These are phyloP conservation scores for Phascolomyces articulosus DNA, from an alignment of 371 early-diverging fungal genomes.

Conservation along the genomic window DNA sequence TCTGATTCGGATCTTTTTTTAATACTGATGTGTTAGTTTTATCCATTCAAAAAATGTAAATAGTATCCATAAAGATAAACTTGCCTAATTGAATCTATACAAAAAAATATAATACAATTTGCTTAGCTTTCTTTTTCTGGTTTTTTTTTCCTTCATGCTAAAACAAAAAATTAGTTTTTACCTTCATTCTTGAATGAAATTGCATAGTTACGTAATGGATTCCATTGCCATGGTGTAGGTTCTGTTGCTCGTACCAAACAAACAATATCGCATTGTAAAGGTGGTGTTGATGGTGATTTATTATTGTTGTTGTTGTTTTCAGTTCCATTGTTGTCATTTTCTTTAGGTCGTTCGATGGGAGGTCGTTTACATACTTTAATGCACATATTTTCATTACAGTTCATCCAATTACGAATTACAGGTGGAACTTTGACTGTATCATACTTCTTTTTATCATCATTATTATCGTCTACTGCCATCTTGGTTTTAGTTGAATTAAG, in stretches of 20 bases:
- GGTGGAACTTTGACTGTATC: constrained; percentile 3
- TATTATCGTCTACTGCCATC: constrained; percentile 1
- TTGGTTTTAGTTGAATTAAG: neutral
- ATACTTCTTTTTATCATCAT: constrained; percentile 4
- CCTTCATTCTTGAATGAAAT: neutral
- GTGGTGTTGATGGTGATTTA: neutral
- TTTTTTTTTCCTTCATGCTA: neutral
- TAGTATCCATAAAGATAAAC: neutral
- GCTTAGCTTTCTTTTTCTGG: too few relatives aligned
- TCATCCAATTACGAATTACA: neutral
- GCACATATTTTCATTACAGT: constrained; percentile 8
- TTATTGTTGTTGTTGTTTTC: neutral
- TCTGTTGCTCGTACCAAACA: constrained; percentile 10
- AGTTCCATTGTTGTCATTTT: neutral
- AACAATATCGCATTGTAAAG: constrained; percentile 2
- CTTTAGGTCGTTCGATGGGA: neutral
- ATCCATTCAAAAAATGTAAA: neutral
- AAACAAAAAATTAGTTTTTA: neutral
- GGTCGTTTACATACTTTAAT: neutral
- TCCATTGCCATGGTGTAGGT: constrained; percentile 2
- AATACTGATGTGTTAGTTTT: too few relatives aligned
- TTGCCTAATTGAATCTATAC: neutral
- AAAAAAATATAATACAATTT: too few relatives aligned
- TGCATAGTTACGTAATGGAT: constrained; percentile 12
- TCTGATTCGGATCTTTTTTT: neutral